phyloP scores from a whole-genome alignment of 2,329 filamentous ascomycete species.

The Eutypella sp. region DNA sequence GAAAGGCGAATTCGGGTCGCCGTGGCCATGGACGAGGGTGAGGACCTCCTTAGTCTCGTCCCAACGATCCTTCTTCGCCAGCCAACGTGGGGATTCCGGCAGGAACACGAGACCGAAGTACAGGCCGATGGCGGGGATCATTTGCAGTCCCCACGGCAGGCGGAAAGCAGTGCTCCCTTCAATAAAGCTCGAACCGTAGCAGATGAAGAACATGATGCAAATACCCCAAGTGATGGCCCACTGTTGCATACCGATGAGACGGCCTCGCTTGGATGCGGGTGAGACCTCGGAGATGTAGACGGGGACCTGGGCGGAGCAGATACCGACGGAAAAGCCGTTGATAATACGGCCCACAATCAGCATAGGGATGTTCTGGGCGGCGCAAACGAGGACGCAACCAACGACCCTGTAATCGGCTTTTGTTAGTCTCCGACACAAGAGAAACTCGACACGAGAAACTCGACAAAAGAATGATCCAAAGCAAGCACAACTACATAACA shows the following conservation, averaged over 20 bases:
- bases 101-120: conserved; percentile 37
- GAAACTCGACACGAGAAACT: too few relatives aligned
- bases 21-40: conserved; percentile 56
- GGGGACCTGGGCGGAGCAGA: conserved; percentile 67
- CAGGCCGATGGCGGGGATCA: conserved; percentile 38
- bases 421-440: conserved; percentile 8
- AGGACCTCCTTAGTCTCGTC: conserved; percentile 44
- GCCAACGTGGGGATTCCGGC: conserved; percentile 47
- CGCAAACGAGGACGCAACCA: conserved; percentile 41
- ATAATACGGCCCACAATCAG: conserved; percentile 65
- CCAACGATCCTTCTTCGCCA: conserved; percentile 43
- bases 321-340: conserved; percentile 67
- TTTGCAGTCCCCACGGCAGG: conserved; percentile 44
- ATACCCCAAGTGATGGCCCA: conserved; percentile 44
- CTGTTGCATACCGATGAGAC: conserved; percentile 40
- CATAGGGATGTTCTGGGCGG: conserved; percentile 46
- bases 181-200: conserved; percentile 42
- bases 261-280: conserved; percentile 40
- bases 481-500: too few relatives aligned
- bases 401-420: conserved; percentile 33
- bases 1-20: conserved; percentile 59
- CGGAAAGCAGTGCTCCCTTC: conserved; percentile 42
- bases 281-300: conserved; percentile 65
- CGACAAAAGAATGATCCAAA: too few relatives aligned
- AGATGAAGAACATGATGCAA: conserved; percentile 43